Evolutionary conservation across 495 filamentous ascomycete species (phyloP).

Genomic region (Rostrohypoxylon terebratum): DNA sequence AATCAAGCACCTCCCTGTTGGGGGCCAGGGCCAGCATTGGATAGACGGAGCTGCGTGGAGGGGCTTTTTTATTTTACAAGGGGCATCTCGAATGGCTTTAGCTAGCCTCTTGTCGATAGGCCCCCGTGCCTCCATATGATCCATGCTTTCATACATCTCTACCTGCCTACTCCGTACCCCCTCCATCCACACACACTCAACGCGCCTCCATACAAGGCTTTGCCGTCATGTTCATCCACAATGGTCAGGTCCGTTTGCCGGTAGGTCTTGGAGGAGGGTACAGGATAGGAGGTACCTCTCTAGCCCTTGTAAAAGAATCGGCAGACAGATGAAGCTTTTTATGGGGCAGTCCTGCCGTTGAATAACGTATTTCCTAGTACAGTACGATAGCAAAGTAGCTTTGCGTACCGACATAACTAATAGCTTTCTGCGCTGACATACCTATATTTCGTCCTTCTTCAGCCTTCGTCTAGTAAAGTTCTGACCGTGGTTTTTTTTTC

Average conservation of each 20-base stretch:
- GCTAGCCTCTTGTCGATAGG: slow-evolving; percentile 48
- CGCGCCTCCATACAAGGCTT: slow-evolving; percentile 39
- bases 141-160: slow-evolving; percentile 49
- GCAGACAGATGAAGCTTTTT: slow-evolving; percentile 47
- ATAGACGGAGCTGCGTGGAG: slow-evolving; percentile 45
- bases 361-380: slow-evolving; percentile 35
- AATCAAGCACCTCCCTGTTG: slow-evolving; percentile 56
- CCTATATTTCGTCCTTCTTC: slow-evolving; percentile 24
- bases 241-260: slow-evolving; percentile 46
- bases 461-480: slow-evolving; percentile 30
- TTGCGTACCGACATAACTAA: neutral
- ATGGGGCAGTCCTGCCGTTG: slow-evolving; percentile 31
- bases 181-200: slow-evolving; percentile 42
- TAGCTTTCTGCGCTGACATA: slow-evolving; percentile 21
- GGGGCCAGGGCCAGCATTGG: slow-evolving; percentile 50
- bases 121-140: slow-evolving; percentile 52
- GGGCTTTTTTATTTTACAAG: slow-evolving; percentile 47
- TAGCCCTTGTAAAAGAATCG: slow-evolving; percentile 33
- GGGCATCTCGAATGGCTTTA: slow-evolving; percentile 41
- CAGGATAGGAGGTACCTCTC: slow-evolving; percentile 28
- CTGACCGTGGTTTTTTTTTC: slow-evolving; percentile 18
- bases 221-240: slow-evolving; percentile 50
- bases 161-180: slow-evolving; percentile 53
- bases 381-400: slow-evolving; percentile 34
- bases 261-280: slow-evolving; percentile 44